Evolutionary conservation across 306 rosid species (phyloP), one percentile per base, ranked within the genome.

Genomic region (Vigna trinervia): DNA sequence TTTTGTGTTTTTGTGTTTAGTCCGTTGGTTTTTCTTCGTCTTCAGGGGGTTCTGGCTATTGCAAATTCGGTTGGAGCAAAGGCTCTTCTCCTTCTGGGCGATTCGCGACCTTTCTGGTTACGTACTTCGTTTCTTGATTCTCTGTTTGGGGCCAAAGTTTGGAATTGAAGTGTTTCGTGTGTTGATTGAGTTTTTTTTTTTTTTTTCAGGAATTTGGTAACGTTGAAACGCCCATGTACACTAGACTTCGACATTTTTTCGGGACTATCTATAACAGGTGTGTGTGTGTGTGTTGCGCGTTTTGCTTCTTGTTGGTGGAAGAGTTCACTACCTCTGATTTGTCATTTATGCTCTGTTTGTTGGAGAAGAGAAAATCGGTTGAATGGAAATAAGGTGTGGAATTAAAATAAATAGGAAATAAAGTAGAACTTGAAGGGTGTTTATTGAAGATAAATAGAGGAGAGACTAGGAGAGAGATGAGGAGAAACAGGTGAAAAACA

Each of bases 1-100:
- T 48, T 5, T 30, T 30, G 4, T 3, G 32, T 28, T 28, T 28
- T 10, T 58, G 7, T 28, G 32, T 30, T 28, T 12, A 59, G 8
- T 39, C 5, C 4, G 13, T 34, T 45, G 17, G 28, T 32, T 68
- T 45, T 41, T 39, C n/a, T 51, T 65, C 47, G 66, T 76, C 74
- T 47, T 22, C 61, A 92, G 96, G 96, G 73, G 97, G 97, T 38
- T 92, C 97, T 86, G 97, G 97, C 78, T 92, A 90, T 79, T 92
- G 96, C 89, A 92, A 90, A 54, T 90, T 79, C 62, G 97, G 96
- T 51, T 90, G 92, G 96, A 90, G 90, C 81, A 83, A 76, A 59
- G 61, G 70, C 10, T 56, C 61, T 4, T 12, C 64, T 61, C 93
- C 97, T 23, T 88, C 92, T 0, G 87, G 84, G 45, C 86, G 81